Evolutionary conservation across 768 basidiomycete genomes (phyloP).

Genomic region (Serendipita sp.): DNA sequence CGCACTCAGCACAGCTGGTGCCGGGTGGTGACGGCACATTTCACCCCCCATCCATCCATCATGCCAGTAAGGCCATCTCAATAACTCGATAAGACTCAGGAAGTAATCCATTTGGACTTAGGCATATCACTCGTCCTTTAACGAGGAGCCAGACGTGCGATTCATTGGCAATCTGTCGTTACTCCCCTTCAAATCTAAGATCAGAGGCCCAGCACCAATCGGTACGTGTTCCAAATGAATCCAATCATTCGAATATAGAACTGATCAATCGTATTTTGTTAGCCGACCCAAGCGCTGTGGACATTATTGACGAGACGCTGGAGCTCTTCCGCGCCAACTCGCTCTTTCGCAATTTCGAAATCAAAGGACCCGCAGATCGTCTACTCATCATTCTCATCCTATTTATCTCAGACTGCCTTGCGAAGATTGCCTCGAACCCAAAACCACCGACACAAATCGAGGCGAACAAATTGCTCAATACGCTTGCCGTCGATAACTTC

Average conservation of each 20-base stretch:
- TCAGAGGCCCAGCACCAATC: constrained; percentile 82
- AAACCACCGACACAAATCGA: constrained; percentile 62
- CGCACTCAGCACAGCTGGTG: neutral
- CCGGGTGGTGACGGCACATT: neutral
- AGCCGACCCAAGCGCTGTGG: constrained; percentile 68
- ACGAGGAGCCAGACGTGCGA: constrained; percentile 65
- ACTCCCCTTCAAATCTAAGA: constrained; percentile 78
- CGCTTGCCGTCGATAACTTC: constrained; percentile 85
- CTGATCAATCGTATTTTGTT: constrained; percentile 12
- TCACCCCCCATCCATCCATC: neutral
- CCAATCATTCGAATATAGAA: constrained; percentile 10
- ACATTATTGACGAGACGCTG: constrained; percentile 91
- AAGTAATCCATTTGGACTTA: constrained; percentile 19
- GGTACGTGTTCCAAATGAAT: constrained; percentile 27
- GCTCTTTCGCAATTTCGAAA: constrained; percentile 98
- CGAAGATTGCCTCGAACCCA: constrained; percentile 65
- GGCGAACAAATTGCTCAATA: constrained; percentile 76
- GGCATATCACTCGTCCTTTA: constrained; percentile 95
- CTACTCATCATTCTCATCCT: constrained; percentile 94
- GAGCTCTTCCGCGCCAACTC: constrained; percentile 98
- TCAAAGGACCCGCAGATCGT: constrained; percentile 94
- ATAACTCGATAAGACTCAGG: neutral
- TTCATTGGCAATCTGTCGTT: constrained; percentile 82
- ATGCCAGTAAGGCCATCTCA: constrained; percentile 13
- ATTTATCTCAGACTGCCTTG: constrained; percentile 92